These are phyloP conservation scores for Diaporthe batatas DNA, from an alignment of 2,329 filamentous ascomycete species.

Conservation along the genomic window DNA sequence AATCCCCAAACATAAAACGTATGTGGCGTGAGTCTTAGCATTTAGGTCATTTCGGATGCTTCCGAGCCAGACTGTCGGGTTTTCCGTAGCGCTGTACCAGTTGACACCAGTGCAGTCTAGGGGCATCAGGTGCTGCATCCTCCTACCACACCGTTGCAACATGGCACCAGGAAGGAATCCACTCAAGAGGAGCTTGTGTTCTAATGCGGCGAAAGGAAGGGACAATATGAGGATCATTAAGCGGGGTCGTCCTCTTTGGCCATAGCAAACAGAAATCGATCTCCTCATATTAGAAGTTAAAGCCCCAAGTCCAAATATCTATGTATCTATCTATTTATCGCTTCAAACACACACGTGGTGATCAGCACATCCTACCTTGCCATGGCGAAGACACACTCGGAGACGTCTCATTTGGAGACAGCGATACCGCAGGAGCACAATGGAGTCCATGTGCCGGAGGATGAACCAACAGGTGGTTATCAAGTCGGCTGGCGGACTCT, in stretches of 20 bases:
- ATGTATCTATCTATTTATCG: no score
- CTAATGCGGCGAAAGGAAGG: neutral
- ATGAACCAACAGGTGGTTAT: neutral
- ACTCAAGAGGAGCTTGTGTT: neutral
- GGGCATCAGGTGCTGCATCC: neutral
- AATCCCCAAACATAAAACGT: no score
- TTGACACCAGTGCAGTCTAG: neutral
- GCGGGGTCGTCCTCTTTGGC: neutral
- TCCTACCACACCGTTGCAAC: neutral
- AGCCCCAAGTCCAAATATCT: neutral
- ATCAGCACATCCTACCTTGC: neutral
- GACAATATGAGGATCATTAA: no score
- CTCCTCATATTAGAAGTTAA: no score
- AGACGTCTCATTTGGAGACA: neutral
- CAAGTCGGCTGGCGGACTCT: constrained; percentile 33
- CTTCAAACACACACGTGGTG: neutral
- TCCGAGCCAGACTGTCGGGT: neutral
- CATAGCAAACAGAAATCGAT: neutral
- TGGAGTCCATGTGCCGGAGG: neutral
- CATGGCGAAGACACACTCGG: neutral
- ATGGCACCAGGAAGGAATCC: neutral
- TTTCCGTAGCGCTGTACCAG: constrained; percentile 7
- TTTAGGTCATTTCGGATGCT: neutral
- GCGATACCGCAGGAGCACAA: neutral
- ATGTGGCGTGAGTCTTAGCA: no score